Evolutionary conservation across 2,329 filamentous ascomycete species (phyloP), one percentile per base, ranked within the genome.

Genomic region (Penicillium verrucosum): DNA sequence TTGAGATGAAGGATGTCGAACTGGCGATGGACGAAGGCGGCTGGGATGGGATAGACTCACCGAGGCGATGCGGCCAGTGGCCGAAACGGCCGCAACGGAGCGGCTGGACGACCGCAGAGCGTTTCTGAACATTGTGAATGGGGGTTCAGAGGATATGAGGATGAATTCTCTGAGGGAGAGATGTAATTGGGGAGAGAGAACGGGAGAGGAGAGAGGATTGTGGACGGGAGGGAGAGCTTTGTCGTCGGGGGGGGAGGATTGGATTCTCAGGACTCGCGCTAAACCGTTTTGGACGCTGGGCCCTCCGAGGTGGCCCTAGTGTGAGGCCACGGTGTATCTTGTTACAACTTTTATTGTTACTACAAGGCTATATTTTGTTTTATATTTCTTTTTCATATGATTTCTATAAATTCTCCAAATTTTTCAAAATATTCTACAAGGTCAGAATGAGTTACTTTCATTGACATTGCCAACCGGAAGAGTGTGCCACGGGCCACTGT

Each of bases 81-180:
- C 89, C 88, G 91, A 90, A 83, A 95, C 86, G 82, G 90, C 91
- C 83, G 90, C 89, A 82, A 93, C 90, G 81, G 90, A 89, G 85
- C 92, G 92, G 84, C 89, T 89, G 80, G 92, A 95, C 85, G 96
- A 92, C 84, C 92, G 88, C 82, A 97, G 86, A 84, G 93, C 92
- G 88, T 90, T 96, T 83, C 93, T 91, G 86, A 97, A 96, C 93
- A 97, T 97, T 82, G 79, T 84, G 78, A 78, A 63, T 65, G 63
- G 66, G 67, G 68, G 73, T 74, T 71, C 69, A 73, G 71, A 73
- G 72, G 68, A 70, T 73, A 67, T 68, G 73, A 77, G 75, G 75
- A 70, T 68, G 67, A 67, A 71, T 72, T 71, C 70, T 72, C 70
- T 73, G 68, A 70, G 69, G 63, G 63, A 74, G 71, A 74, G 71